Percentiles rank a stretch among this genome's conserved stretches.
phyloP scores from a whole-genome alignment of 2,329 filamentous ascomycete species.

The Fulvia fulva region DNA sequence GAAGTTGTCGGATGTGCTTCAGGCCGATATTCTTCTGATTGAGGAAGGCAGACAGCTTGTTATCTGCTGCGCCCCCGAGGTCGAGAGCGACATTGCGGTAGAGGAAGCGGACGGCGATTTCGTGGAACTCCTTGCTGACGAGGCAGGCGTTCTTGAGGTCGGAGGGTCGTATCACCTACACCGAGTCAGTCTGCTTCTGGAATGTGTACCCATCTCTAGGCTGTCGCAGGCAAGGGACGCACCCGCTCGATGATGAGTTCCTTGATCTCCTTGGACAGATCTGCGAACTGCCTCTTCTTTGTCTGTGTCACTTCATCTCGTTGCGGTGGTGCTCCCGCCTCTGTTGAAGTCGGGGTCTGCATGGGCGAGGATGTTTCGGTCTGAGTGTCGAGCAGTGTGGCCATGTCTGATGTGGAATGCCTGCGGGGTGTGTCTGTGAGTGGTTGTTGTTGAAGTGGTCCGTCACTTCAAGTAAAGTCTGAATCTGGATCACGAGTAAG shows the following conservation, averaged over 20 bases:
- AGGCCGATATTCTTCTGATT: slow-evolving; percentile 47
- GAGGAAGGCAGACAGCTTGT: slow-evolving; percentile 43
- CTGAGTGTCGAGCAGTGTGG: slow-evolving; percentile 18
- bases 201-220: no score
- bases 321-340: background rate
- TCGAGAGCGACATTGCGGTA: slow-evolving; percentile 47
- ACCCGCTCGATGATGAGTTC: slow-evolving; percentile 26
- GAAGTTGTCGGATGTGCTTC: slow-evolving; percentile 43
- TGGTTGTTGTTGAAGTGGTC: background rate
- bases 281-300: slow-evolving; percentile 13
- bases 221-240: no score
- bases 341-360: background rate
- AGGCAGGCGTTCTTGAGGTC: slow-evolving; percentile 48
- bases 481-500: background rate
- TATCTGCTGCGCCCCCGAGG: slow-evolving; percentile 43
- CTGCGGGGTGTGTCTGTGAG: background rate
- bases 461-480: background rate
- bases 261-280: slow-evolving; percentile 26
- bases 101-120: slow-evolving; percentile 44
- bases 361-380: slow-evolving; percentile 12
- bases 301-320: background rate
- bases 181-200: slow-evolving; percentile 3
- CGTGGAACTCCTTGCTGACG: slow-evolving; percentile 44
- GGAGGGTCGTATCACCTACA: slow-evolving; percentile 43
- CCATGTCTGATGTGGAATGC: slow-evolving; percentile 11